Evolutionary conservation across 2,329 filamentous ascomycete species (phyloP).

Genomic region (Decorospora gaudefroyi): DNA sequence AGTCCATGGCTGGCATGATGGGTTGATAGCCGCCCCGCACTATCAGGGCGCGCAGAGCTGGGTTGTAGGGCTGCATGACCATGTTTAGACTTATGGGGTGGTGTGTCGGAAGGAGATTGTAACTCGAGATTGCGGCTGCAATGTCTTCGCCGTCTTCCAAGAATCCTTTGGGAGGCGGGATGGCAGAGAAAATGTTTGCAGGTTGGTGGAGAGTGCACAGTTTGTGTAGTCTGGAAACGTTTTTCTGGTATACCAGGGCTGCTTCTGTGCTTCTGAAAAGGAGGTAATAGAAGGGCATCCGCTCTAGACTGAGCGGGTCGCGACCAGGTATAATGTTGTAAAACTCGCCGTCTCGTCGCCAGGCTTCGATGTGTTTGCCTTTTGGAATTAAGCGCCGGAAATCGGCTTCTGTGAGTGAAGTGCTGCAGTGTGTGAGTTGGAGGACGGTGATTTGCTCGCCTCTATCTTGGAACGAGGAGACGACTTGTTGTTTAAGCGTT

Average conservation of each 20-base stretch:
- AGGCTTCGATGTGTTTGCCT: constrained; percentile 67
- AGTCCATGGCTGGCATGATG: constrained; percentile 29
- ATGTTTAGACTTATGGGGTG: constrained; percentile 32
- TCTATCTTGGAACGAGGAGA: constrained; percentile 30
- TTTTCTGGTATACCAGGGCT: constrained; percentile 64
- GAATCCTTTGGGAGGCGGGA: constrained; percentile 51
- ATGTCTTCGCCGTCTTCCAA: constrained; percentile 55
- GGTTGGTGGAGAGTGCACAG: constrained; percentile 54
- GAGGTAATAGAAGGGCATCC: constrained; percentile 68
- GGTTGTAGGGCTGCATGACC: constrained; percentile 48
- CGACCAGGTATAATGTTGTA: constrained; percentile 67
- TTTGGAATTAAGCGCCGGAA: constrained; percentile 69
- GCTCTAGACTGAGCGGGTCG: constrained; percentile 65
- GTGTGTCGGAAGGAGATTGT: constrained; percentile 51
- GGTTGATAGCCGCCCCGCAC: constrained; percentile 41
- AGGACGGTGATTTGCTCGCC: constrained; percentile 52
- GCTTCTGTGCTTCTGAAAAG: constrained; percentile 66
- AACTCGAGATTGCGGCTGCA: constrained; percentile 50
- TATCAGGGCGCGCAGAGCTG: constrained; percentile 46
- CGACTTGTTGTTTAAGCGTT: constrained; percentile 22
- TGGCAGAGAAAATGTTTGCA: constrained; percentile 48
- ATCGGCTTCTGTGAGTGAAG: constrained; percentile 65
- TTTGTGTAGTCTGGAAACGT: constrained; percentile 58
- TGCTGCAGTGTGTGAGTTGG: constrained; percentile 58
- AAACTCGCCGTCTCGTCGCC: constrained; percentile 63